Evolutionary conservation across 371 early-diverging fungal genomes (phyloP).

Genomic region (Actinomucor elegans): DNA sequence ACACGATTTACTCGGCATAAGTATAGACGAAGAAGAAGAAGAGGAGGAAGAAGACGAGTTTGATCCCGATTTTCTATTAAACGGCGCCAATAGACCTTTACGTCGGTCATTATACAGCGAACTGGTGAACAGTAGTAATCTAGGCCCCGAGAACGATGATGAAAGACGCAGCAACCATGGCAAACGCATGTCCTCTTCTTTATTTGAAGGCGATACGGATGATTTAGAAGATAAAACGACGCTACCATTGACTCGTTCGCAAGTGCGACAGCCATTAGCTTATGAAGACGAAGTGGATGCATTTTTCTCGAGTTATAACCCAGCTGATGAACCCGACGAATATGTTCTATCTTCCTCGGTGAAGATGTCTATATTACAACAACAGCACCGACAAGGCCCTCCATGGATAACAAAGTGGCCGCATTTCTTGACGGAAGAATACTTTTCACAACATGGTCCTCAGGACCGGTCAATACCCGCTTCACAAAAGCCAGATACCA

Average conservation of each 20-base stretch:
- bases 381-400: constrained; percentile 3
- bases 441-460: constrained; percentile 25
- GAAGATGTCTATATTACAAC: constrained; percentile 16
- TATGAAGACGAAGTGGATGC: constrained; percentile 34
- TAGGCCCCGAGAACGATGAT: constrained; percentile 1
- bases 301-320: constrained; percentile 23
- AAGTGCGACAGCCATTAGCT: not conserved
- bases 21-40: not conserved
- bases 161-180: constrained; percentile 3
- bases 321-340: constrained; percentile 16
- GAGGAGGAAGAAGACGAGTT: constrained; percentile 14
- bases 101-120: constrained; percentile 15
- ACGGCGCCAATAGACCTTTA: constrained; percentile 1
- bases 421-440: constrained; percentile 33
- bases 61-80: not conserved
- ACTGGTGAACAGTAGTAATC: constrained; percentile 7
- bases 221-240: constrained; percentile 20
- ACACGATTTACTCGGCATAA: not conserved
- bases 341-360: constrained; percentile 6
- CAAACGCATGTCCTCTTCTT: constrained; percentile 1
- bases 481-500: not conserved
- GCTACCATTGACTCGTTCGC: constrained; percentile 7
- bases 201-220: constrained; percentile 16
- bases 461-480: constrained; percentile 10
- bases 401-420: constrained; percentile 26